Percentiles rank a stretch among this genome's conserved stretches.
These are phyloP conservation scores for Kockovaella imperatae DNA, from an alignment of 768 basidiomycete species.

Conservation along the genomic window DNA sequence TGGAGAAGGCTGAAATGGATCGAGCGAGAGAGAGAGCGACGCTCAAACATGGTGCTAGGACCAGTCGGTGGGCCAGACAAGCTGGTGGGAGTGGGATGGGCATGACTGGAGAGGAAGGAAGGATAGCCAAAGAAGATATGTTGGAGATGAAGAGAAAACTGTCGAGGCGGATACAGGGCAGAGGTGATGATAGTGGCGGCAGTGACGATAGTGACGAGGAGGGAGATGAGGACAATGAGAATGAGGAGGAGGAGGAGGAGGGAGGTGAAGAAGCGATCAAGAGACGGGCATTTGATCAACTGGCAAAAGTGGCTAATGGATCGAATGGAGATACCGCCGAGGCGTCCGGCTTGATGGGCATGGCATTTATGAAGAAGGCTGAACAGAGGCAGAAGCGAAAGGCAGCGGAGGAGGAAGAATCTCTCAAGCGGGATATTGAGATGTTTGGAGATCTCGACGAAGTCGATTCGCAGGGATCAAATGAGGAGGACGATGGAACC, in stretches of 20 bases:
- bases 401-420: slow-evolving; percentile 60
- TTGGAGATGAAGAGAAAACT: slow-evolving; percentile 71
- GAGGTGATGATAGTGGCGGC: slow-evolving; percentile 48
- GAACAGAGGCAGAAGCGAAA: slow-evolving; percentile 59
- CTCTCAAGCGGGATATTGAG: slow-evolving; percentile 65
- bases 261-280: slow-evolving; percentile 57
- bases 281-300: slow-evolving; percentile 67
- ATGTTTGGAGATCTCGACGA: slow-evolving; percentile 40
- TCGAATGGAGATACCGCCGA: slow-evolving; percentile 32
- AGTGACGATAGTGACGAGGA: slow-evolving; percentile 48
- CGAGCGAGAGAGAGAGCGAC: slow-evolving; percentile 85
- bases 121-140: slow-evolving; percentile 75
- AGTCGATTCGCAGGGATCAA: no score
- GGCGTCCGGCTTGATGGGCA: slow-evolving; percentile 63
- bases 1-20: slow-evolving; percentile 64
- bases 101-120: slow-evolving; percentile 56
- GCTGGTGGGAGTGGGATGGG: slow-evolving; percentile 35
- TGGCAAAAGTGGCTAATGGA: slow-evolving; percentile 50
- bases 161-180: slow-evolving; percentile 59
- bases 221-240: slow-evolving; percentile 49
- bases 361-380: slow-evolving; percentile 99
- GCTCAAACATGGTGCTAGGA: slow-evolving; percentile 72
- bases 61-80: slow-evolving; percentile 51
- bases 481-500: slow-evolving; percentile 15
- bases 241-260: slow-evolving; percentile 47